A percentile compares a stretch with the other conserved stretches of the same genome.
These are phyloP conservation scores for Sphaceloma murrayae DNA, from an alignment of 2,329 filamentous ascomycete genomes.

Conservation along the genomic window DNA sequence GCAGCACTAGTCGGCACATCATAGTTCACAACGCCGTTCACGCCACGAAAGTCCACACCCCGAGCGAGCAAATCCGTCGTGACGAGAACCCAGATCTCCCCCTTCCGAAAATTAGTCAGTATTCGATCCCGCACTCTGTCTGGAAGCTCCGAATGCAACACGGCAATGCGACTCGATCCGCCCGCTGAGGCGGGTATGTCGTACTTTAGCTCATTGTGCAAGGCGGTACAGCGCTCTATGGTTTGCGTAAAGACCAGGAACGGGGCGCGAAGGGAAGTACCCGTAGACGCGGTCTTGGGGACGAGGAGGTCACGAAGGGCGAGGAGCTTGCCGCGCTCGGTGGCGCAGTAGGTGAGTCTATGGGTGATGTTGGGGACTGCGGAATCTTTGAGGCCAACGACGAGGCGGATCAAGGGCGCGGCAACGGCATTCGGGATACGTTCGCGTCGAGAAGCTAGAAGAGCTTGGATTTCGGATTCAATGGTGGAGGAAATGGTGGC, in stretches of 20 bases:
- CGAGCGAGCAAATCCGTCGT: slow-evolving; percentile 89
- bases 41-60: slow-evolving; percentile 86
- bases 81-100: slow-evolving; percentile 92
- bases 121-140: slow-evolving; percentile 65
- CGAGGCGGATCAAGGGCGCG: slow-evolving; percentile 61
- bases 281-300: slow-evolving; percentile 52
- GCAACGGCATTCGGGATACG: slow-evolving; percentile 12
- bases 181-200: slow-evolving; percentile 86
- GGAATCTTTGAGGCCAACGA: slow-evolving; percentile 94
- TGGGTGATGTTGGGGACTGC: slow-evolving; percentile 88
- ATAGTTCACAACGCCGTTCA: slow-evolving; percentile 96
- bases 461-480: slow-evolving; percentile 65
- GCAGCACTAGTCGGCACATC: slow-evolving; percentile 89
- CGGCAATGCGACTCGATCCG: slow-evolving; percentile 72
- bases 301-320: slow-evolving; percentile 83
- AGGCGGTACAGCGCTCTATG: slow-evolving; percentile 76
- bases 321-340: slow-evolving; percentile 86
- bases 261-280: slow-evolving; percentile 60
- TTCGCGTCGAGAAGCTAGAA: slow-evolving; percentile 41
- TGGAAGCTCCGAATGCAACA: slow-evolving; percentile 78
- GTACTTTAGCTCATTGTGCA: slow-evolving; percentile 84
- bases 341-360: slow-evolving; percentile 80
- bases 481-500: slow-evolving; percentile 94
- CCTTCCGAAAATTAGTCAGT: slow-evolving; percentile 81
- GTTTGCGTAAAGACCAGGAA: slow-evolving; percentile 96